Base-by-base conservation (phyloP, 768 basidiomycete species). In the Phlebiopsis gigantea region DNA sequence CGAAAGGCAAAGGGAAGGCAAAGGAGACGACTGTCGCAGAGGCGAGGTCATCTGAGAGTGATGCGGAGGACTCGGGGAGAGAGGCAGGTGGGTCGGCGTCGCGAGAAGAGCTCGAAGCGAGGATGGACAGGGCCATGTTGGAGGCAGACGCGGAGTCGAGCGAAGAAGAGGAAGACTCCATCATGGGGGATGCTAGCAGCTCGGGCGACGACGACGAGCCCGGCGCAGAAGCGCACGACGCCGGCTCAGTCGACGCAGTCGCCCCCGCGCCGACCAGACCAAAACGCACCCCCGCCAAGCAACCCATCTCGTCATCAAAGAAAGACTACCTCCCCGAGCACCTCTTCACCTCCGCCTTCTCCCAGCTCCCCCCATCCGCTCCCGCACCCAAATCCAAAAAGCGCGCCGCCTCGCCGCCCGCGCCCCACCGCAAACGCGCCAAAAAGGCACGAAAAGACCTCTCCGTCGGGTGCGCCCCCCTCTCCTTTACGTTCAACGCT, bases 271-370 rank as follows among this genome's bases (percentile, higher is more conserved):
- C n/a, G 30, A 7, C 46, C 58, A 2, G 9, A 62, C 57, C 22
- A 64, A 60, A 39, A 44, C 34, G 47, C 58, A 34, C 43, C 48
- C 21, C 56, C 46, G 22, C 34, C 7, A 9, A 22, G 26, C 17
- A 44, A 31, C 39, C 29, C 41, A 22, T 53, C 17, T 46, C 24
- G 46, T 56, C 44, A 29, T 21, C 42, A n/a, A 58, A 73, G 21
- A 14, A 75, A 52, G 72, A 80, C 46, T 80, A 86, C 67, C 82
- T 88, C 26, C 83, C 84, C 1, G 86, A 87, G 62, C 80, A 84
- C 59, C 72, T 87, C 19, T 88, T 88, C 66, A 62, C 71, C 0
- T 73, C 82, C 57, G 85, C 84, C 0, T 81, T 85, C 60, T 71
- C 78, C 1, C 69, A 66, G 41, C 47, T 58, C 5, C 53, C 56